A percentile compares a stretch with the other conserved stretches of the same genome.
Evolutionary conservation across 495 filamentous ascomycete genomes (phyloP).

Genomic region (Penicillium subrubescens): DNA sequence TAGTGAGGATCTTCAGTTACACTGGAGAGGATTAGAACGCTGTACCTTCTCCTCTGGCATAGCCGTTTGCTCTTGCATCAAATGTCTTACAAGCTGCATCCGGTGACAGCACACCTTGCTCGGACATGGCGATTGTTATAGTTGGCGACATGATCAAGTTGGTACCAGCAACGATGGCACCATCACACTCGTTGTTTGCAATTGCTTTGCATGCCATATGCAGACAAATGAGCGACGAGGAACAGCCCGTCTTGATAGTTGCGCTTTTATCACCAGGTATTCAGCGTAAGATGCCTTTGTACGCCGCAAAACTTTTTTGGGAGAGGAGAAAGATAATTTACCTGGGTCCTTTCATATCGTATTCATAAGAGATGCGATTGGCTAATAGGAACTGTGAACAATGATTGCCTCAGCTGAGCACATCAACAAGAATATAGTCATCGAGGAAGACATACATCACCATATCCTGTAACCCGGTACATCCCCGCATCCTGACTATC

Average conservation of each 20-base stretch:
- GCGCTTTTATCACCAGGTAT: constrained; percentile 3
- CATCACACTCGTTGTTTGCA: constrained; percentile 31
- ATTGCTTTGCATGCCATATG: constrained; percentile 34
- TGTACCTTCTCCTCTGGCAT: too few relatives aligned
- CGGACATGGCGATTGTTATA: constrained; percentile 29
- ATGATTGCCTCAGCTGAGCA: too few relatives aligned
- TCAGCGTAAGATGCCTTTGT: too few relatives aligned
- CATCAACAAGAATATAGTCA: too few relatives aligned
- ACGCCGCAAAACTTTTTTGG: too few relatives aligned
- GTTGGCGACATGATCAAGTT: constrained; percentile 42
- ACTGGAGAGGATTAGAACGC: too few relatives aligned
- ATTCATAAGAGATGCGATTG: constrained; percentile 38
- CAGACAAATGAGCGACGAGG: constrained; percentile 27
- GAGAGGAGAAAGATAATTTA: not conserved
- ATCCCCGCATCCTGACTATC: constrained; percentile 19
- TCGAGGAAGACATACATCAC: too few relatives aligned
- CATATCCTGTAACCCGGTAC: constrained; percentile 25
- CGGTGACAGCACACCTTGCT: constrained; percentile 23
- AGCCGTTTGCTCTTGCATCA: constrained; percentile 34
- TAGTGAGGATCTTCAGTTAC: too few relatives aligned
- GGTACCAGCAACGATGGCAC: constrained; percentile 41
- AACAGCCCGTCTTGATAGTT: constrained; percentile 38
- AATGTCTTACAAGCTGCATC: constrained; percentile 53
- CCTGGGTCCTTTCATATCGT: constrained; percentile 35
- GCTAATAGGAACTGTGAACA: constrained; percentile 11